Evolutionary conservation across 2,329 filamentous ascomycete genomes (phyloP).

Genomic region (Phyllosticta citrichinensis): DNA sequence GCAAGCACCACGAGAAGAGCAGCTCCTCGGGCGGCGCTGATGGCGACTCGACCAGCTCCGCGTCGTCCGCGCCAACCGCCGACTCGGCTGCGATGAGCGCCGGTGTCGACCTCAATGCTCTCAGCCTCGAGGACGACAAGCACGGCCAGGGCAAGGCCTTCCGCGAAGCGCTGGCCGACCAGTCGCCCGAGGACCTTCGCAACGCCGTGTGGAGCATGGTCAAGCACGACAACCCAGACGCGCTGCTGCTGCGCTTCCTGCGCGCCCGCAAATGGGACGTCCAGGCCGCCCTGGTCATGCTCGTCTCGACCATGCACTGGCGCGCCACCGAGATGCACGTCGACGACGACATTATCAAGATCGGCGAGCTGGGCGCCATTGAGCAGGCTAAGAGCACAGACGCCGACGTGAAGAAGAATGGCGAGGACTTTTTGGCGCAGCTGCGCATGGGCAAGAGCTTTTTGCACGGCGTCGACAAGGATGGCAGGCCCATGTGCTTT

Average conservation of each 20-base stretch:
- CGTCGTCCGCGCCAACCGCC: neutral
- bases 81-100: slow-evolving; percentile 9
- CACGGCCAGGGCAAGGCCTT: slow-evolving; percentile 84
- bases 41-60: slow-evolving; percentile 19
- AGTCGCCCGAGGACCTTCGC: slow-evolving; percentile 68
- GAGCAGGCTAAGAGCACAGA: slow-evolving; percentile 50
- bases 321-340: slow-evolving; percentile 72
- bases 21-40: slow-evolving; percentile 25
- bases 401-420: slow-evolving; percentile 53
- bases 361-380: slow-evolving; percentile 44
- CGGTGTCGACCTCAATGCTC: slow-evolving; percentile 28
- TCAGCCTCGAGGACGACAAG: slow-evolving; percentile 61
- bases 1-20: slow-evolving; percentile 55
- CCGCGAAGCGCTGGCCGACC: slow-evolving; percentile 66
- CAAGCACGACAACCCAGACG: slow-evolving; percentile 91
- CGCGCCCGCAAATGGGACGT: slow-evolving; percentile 64
- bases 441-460: slow-evolving; percentile 88
- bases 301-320: slow-evolving; percentile 92
- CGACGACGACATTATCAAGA: slow-evolving; percentile 65
- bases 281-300: slow-evolving; percentile 85
- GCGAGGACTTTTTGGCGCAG: slow-evolving; percentile 71
- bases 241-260: slow-evolving; percentile 48
- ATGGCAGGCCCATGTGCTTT: slow-evolving; percentile 75
- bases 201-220: slow-evolving; percentile 85
- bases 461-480: slow-evolving; percentile 76